Conservation (phyloP, 176 grass and related monocot genomes). For the Aegilops sharonensis region DNA sequence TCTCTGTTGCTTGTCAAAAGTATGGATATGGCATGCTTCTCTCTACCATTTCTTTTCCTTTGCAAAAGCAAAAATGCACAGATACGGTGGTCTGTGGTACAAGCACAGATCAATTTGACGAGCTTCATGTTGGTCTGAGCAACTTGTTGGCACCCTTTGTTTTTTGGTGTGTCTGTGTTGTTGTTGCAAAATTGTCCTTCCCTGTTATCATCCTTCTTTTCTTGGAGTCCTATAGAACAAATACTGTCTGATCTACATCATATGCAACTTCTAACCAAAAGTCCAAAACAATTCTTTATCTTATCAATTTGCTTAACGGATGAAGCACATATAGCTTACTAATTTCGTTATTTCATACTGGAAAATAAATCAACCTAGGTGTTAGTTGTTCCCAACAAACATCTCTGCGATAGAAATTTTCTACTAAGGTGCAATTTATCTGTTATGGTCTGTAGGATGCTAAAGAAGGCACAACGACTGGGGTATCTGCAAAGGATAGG, state of each 20-base stretch:
- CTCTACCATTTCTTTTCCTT: neutral
- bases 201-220: neutral
- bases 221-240: neutral
- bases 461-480: slow-evolving; percentile 82
- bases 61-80: neutral
- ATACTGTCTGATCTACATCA: neutral
- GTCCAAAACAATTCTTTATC: neutral
- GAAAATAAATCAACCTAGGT: neutral
- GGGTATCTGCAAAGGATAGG: slow-evolving; percentile 85
- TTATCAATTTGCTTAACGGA: neutral
- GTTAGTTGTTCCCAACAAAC: neutral
- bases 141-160: neutral
- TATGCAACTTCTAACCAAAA: neutral
- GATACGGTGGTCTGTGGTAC: neutral
- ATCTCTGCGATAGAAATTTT: neutral
- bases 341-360: neutral
- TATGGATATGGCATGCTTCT: too few species aligned
- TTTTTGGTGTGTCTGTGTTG: neutral
- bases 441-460: slow-evolving; percentile 59
- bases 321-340: neutral
- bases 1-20: neutral
- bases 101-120: neutral
- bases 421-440: slow-evolving; percentile 9
- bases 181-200: neutral
- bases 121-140: neutral